These are phyloP conservation scores for Alternaria postmessia DNA, from an alignment of 2,329 filamentous ascomycete species.

Conservation along the genomic window DNA sequence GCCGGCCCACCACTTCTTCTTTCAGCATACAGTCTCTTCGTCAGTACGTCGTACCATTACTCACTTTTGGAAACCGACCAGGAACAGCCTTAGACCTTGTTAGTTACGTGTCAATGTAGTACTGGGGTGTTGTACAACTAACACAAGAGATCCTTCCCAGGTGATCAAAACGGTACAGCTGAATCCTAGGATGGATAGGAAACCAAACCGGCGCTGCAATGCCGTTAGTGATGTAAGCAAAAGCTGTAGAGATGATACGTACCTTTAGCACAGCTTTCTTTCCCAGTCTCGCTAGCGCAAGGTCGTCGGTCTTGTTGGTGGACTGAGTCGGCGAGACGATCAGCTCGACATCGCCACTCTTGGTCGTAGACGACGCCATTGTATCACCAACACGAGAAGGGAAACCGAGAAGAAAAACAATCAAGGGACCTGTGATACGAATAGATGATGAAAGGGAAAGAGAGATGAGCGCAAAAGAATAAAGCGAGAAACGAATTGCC, in stretches of 20 bases:
- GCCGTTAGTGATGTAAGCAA: neutral
- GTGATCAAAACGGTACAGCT: conserved; percentile 41
- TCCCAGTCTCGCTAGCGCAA: conserved; percentile 30
- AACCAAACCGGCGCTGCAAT: conserved; percentile 36
- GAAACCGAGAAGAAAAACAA: neutral
- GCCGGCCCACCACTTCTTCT: conserved; percentile 37
- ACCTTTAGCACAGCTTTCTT: conserved; percentile 38
- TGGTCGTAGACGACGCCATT: conserved; percentile 20
- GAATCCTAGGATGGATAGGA: conserved; percentile 37
- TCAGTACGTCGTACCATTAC: neutral
- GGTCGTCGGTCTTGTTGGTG: conserved; percentile 25
- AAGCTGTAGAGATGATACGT: neutral
- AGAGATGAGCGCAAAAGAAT: neutral
- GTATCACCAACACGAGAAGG: conserved; percentile 2
- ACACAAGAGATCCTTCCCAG: conserved; percentile 40
- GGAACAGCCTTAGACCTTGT: conserved; percentile 26
- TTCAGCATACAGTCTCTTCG: neutral
- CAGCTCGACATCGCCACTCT: conserved; percentile 25
- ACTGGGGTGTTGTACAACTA: conserved; percentile 2
- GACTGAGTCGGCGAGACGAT: conserved; percentile 10
- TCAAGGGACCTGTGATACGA: neutral
- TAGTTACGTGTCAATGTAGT: conserved; percentile 6
- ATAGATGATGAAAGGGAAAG: neutral
- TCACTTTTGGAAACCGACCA: conserved; percentile 30
- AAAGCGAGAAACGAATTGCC: neutral